phyloP scores from a whole-genome alignment of 805 yeast species.

The Teunomyces barrocoloradensis region DNA sequence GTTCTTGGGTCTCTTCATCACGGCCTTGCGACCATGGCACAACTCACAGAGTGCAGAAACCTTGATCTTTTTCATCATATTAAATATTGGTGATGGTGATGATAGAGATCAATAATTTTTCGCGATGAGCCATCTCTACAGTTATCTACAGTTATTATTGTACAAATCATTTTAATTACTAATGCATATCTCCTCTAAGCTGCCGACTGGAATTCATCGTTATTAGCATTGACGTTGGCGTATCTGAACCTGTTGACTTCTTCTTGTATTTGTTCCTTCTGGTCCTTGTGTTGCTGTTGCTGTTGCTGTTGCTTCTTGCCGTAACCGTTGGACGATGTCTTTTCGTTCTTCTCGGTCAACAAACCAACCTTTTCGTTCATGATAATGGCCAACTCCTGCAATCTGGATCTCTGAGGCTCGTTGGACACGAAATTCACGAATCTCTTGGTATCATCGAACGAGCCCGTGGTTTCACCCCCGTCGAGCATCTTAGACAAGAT shows the following conservation, averaged over 20 bases:
- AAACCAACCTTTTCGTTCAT: conserved; percentile 79
- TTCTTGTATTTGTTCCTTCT: conserved; percentile 32
- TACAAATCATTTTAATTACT: conserved; percentile 1
- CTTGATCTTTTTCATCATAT: conserved; percentile 25
- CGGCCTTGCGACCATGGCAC: conserved; percentile 80
- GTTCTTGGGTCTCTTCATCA: conserved; percentile 88
- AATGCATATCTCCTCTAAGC: conserved; percentile 13
- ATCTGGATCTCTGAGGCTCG: conserved; percentile 75
- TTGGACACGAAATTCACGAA: conserved; percentile 61
- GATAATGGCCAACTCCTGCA: conserved; percentile 84
- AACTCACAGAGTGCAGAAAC: conserved; percentile 66
- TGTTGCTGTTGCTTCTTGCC: conserved; percentile 37
- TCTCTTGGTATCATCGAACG: conserved; percentile 63
- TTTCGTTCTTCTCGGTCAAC: conserved; percentile 81
- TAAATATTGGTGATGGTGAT: background rate
- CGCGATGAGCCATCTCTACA: background rate
- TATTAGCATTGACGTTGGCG: conserved; percentile 43
- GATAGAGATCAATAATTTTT: background rate
- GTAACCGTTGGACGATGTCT: conserved; percentile 75
- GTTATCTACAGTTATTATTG: background rate
- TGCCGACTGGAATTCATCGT: conserved; percentile 43
- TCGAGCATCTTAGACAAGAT: conserved; percentile 74
- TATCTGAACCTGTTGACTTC: conserved; percentile 42
- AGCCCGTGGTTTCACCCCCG: conserved; percentile 73
- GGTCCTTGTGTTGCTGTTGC: conserved; percentile 17